These are phyloP conservation scores for Glaciozyma antarctica DNA, from an alignment of 768 basidiomycete species.

Conservation along the genomic window DNA sequence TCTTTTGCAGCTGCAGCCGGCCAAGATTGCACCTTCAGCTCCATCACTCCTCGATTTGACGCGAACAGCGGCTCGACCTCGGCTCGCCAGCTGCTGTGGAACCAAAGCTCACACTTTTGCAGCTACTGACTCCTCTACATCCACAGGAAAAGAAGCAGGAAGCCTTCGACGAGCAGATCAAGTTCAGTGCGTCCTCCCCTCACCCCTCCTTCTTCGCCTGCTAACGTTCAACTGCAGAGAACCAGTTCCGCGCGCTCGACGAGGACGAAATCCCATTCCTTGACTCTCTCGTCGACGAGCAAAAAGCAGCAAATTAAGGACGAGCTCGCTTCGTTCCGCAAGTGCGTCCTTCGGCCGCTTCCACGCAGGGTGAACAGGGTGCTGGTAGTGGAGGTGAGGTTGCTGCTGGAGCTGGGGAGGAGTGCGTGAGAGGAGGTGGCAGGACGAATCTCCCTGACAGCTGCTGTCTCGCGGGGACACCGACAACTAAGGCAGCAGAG, in stretches of 20 bases:
- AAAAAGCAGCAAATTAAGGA: slow-evolving; percentile 36
- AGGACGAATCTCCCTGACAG: no score
- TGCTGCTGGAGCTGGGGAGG: no score
- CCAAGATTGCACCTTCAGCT: no score
- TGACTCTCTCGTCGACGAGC: slow-evolving; percentile 34
- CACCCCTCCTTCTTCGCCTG: background rate
- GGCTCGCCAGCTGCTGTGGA: no score
- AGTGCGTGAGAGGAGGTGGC: no score
- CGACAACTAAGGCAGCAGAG: background rate
- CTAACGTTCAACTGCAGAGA: slow-evolving; percentile 23
- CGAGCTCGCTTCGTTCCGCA: slow-evolving; percentile 38
- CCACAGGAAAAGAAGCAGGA: slow-evolving; percentile 39
- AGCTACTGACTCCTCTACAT: background rate
- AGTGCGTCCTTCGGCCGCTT: slow-evolving; percentile 2
- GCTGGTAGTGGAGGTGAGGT: background rate
- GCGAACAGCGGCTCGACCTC: no score
- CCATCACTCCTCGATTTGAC: no score
- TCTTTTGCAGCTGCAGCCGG: no score
- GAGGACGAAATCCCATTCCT: slow-evolving; percentile 41
- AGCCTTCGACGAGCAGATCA: slow-evolving; percentile 43
- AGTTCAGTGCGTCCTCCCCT: slow-evolving; percentile 31
- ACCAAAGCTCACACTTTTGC: no score
- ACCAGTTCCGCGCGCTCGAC: slow-evolving; percentile 43
- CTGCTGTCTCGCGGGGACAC: no score
- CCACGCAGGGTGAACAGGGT: background rate